Evolutionary conservation across 192 early-diverging fungal species (phyloP), one percentile per base, ranked within the genome.

Genomic region (Podila minutissima): DNA sequence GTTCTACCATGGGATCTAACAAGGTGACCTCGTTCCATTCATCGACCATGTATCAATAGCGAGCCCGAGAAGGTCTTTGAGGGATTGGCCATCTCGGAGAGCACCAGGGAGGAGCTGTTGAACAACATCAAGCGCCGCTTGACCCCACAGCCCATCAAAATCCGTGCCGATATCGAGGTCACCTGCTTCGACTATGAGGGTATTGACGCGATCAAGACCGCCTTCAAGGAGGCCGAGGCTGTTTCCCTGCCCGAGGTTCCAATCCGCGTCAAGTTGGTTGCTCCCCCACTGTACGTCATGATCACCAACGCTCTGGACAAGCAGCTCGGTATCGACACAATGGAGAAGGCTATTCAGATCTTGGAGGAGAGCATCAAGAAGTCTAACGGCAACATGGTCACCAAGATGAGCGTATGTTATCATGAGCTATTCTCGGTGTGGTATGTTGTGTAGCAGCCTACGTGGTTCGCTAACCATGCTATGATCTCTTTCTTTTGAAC

Each of bases 141-240:
- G 85, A 97, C 96, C 48, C 98, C 97, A 49, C 95, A 98, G 83
- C 93, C 95, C 46, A 91, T 96, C 79, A 99, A 98, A 85, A 95
- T 99, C 61, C 95, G 97, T 77, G 94, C 96, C 48, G 96, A 99
- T 87, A 88, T 99, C 62, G 97, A 98, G 82, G 90, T 97, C 32
- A 94, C 91, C 65, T 98, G 97, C 88, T 95, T 93, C 74, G 94
- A 92, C 67, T 95, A 95, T 77, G 93, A 97, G 83, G 98, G 98
- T 73, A 94, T 99, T 51, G 95, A 98, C 83, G 98, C 96, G 53
- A 96, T 99, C 78, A 95, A 96, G 79, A 87, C 86, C 48, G 96
- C 97, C 15, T 86, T 99, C 65, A 87, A 79, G 72, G 95, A 96
- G 38, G 96, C 95, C 55, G 95, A 98, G 87, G 91, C 86, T 19